Percentiles rank a stretch among this genome's conserved stretches.
Evolutionary conservation across 805 yeast species (phyloP).

Genomic region (Cyberlindnera americana): DNA sequence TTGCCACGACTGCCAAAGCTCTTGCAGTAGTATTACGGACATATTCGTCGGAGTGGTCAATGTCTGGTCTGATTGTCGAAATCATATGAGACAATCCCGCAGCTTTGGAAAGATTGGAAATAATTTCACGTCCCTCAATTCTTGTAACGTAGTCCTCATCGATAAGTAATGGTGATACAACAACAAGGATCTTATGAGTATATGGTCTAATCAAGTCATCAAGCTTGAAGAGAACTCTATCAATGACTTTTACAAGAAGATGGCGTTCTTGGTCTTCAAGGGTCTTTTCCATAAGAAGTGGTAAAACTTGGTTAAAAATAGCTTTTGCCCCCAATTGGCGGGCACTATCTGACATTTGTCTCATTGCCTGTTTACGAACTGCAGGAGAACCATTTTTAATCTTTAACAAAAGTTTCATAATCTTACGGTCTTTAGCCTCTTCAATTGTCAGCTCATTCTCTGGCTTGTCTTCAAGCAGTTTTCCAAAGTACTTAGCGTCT

Average conservation of each 20-base stretch:
- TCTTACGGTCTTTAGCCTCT: constrained; percentile 56
- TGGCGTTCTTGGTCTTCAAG: constrained; percentile 83
- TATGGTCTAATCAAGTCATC: constrained; percentile 67
- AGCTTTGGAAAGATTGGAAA: constrained; percentile 70
- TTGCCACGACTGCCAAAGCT: constrained; percentile 79
- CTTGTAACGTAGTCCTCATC: constrained; percentile 78
- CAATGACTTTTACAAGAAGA: constrained; percentile 70
- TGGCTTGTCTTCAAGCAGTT: constrained; percentile 38
- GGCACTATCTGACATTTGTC: constrained; percentile 63
- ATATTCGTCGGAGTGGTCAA: constrained; percentile 79
- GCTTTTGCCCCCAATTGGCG: constrained; percentile 63
- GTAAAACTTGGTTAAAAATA: constrained; percentile 68
- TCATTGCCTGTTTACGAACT: constrained; percentile 63
- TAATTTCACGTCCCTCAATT: constrained; percentile 73
- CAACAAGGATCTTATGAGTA: constrained; percentile 67
- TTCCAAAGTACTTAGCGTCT: constrained; percentile 70
- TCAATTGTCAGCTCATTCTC: constrained; percentile 39
- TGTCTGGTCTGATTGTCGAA: constrained; percentile 73
- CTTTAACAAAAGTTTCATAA: constrained; percentile 60
- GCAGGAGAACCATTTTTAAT: constrained; percentile 76
- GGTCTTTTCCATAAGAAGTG: constrained; percentile 66
- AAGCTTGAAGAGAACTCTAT: constrained; percentile 61
- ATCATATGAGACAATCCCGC: constrained; percentile 82
- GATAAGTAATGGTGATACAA: constrained; percentile 71
- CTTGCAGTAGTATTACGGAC: constrained; percentile 73